These are phyloP conservation scores for Cercis canadensis DNA, from an alignment of 306 rosid genomes.

Conservation along the genomic window DNA sequence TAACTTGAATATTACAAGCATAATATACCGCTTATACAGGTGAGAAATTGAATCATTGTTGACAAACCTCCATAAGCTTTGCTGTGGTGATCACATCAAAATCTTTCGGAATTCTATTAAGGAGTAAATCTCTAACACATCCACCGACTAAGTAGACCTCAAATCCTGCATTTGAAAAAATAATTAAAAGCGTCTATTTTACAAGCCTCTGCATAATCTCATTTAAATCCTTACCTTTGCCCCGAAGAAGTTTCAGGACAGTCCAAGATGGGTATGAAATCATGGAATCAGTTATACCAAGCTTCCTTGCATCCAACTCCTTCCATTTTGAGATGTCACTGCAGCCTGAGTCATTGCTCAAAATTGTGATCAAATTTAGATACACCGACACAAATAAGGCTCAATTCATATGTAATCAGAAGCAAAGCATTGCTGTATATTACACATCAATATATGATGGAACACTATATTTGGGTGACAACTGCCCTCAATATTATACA, in stretches of 20 bases:
- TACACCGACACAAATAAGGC: background rate
- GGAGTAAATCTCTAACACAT: conserved; percentile 90
- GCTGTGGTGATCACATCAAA: conserved; percentile 92
- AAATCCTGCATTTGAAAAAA: conserved; percentile 60
- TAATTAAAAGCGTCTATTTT: conserved; percentile 14
- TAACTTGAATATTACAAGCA: conserved; percentile 11
- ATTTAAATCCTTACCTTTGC: conserved; percentile 37
- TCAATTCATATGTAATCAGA: background rate
- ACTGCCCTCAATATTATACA: conserved; percentile 2
- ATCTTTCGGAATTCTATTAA: conserved; percentile 81
- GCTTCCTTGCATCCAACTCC: background rate
- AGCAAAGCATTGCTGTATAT: no score
- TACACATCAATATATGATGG: background rate
- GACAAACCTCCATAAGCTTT: conserved; percentile 67
- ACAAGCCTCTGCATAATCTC: conserved; percentile 10
- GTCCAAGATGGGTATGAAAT: conserved; percentile 37
- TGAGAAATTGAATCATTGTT: conserved; percentile 19
- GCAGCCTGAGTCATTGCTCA: conserved; percentile 31
- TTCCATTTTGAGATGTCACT: conserved; percentile 28
- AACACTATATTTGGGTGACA: background rate
- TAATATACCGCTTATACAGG: conserved; percentile 9
- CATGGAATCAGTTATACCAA: conserved; percentile 46
- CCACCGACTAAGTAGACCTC: conserved; percentile 95
- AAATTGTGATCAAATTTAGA: conserved; percentile 24
- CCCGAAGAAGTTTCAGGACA: conserved; percentile 40